Percentiles rank a stretch among this genome's conserved stretches.
Evolutionary conservation across 495 filamentous ascomycete genomes (phyloP).

Genomic region (Penicillium ucsense): DNA sequence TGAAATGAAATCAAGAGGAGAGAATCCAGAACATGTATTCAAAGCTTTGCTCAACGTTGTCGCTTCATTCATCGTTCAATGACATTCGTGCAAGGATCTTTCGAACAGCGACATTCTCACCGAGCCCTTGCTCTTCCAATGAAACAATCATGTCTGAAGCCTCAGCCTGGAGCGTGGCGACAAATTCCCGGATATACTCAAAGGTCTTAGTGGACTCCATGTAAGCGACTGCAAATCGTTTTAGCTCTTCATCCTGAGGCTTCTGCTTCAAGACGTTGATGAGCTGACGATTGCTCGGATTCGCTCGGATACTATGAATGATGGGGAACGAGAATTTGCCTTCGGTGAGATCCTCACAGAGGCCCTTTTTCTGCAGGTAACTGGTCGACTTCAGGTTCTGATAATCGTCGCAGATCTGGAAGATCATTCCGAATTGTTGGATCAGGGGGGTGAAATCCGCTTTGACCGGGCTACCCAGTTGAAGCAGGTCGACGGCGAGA

Average conservation of each 20-base stretch:
- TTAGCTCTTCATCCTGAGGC: background rate
- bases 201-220: background rate
- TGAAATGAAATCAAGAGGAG: too few species aligned
- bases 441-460: background rate
- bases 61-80: background rate
- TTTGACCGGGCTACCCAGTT: background rate
- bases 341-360: constrained; percentile 82
- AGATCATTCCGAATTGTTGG: background rate
- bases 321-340: constrained; percentile 81
- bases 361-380: constrained; percentile 72
- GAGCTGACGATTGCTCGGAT: background rate
- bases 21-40: too few species aligned
- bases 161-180: background rate
- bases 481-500: background rate
- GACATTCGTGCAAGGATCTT: background rate
- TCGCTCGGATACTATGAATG: constrained; percentile 10
- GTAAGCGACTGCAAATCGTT: background rate
- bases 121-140: background rate
- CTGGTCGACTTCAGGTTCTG: constrained; percentile 6
- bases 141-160: background rate
- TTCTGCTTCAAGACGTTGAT: background rate
- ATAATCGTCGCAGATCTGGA: constrained; percentile 6
- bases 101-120: background rate
- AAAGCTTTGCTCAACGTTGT: too few species aligned
- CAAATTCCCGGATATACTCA: background rate